Evolutionary conservation across 768 basidiomycete species (phyloP), one percentile per base, ranked within the genome.

Genomic region (Leccinum disarticulatum): DNA sequence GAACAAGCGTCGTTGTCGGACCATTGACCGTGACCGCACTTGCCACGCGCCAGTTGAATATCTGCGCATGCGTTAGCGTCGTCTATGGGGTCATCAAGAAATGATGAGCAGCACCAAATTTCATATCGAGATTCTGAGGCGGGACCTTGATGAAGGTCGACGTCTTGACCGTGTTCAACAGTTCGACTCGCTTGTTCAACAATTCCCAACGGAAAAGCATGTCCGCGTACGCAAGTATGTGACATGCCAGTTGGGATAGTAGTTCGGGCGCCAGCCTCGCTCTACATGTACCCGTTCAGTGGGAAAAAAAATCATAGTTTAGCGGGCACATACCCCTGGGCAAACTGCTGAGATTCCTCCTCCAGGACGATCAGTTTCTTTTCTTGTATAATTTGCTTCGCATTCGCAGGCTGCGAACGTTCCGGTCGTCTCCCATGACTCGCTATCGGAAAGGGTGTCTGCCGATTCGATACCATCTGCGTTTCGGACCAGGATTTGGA

Each of bases 171-270:
- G 83, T 78, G 62, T 90, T 90, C 58, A 93, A 73, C 1, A 94
- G 78, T 63, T 92, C 90, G 17, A 87, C 73, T 3, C 92, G 83
- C 68, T 91, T 89, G 43, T 84, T 79, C 64, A 82, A 76, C 55
- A 92, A 70, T 61, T 84, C 76, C 93, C 93, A 95, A 48, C 86
- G 76, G 63, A 85, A 84, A 25, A 95, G 76, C 62, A 88, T 75
- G 57, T 94, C 90, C 6, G 89, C 88, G 68, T 94, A 95, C 1
- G 80, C 78, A 47, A 85, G 73, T 22, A 93, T 77, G 70, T 94
- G 90, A 8, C 69, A 74, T 22, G 77, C 68, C 36, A 80, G 61
- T 57, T 80, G 81, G 19, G 76, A 72, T 22, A 84, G 77, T 25
- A 75, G 61, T 22, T 64, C 70, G 51, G 63, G 57, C 48, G 70